Conservation (phyloP, 495 filamentous ascomycete genomes). For the Penicillium alfredii region DNA sequence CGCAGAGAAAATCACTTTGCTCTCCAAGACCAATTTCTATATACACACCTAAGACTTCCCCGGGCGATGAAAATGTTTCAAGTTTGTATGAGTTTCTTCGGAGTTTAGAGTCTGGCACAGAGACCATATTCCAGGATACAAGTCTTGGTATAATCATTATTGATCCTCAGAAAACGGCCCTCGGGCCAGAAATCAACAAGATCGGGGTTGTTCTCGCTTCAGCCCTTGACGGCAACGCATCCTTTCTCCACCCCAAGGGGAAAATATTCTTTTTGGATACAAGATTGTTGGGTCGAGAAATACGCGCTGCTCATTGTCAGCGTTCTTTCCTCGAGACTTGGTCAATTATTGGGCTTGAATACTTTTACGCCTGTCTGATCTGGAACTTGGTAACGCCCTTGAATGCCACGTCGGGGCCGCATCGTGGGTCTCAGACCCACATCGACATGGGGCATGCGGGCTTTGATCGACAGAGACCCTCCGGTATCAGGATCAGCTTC, state of each 20-base stretch:
- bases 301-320: conserved; percentile 10
- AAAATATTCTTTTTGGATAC: conserved; percentile 34
- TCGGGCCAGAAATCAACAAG: conserved; percentile 24
- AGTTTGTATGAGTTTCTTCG: conserved; percentile 14
- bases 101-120: conserved; percentile 8
- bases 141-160: conserved; percentile 21
- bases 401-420: too few relatives aligned
- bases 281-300: conserved; percentile 15
- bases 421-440: too few relatives aligned
- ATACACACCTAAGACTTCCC: conserved; percentile 10
- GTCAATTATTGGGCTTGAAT: conserved; percentile 21
- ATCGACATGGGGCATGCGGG: too few relatives aligned
- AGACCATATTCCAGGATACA: conserved; percentile 9
- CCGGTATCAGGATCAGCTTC: too few relatives aligned
- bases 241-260: conserved; percentile 10
- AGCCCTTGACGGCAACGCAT: neutral
- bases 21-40: conserved; percentile 25
- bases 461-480: too few relatives aligned
- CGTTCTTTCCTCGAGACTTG: conserved; percentile 30
- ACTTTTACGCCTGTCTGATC: conserved; percentile 36
- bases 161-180: conserved; percentile 6
- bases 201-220: conserved; percentile 15
- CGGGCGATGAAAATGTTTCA: neutral
- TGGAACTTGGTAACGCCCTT: too few relatives aligned
- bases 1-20: conserved; percentile 9